Evolutionary conservation across 1,139 yeast genomes (phyloP), one percentile per base, ranked within the genome.

Genomic region (Scheffersomyces cryptocercus): DNA sequence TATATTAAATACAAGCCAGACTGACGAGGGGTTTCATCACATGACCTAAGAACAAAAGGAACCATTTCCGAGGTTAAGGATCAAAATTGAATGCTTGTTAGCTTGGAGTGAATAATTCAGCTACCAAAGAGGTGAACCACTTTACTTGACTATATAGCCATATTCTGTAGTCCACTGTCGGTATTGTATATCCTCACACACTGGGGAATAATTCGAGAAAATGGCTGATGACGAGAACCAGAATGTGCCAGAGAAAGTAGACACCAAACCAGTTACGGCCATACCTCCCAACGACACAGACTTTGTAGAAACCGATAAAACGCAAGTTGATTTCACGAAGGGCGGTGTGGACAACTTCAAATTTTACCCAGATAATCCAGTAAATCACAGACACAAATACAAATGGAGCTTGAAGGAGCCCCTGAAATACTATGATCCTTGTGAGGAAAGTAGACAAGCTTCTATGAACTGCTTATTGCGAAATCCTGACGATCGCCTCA

Each of bases 371-470:
- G 98, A 90, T 53, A 81, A 83, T 42, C 91, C 91, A 4, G 77
- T 82, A 12, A 77, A 77, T 46, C 77, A 81, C 47, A 67, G 78
- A 28, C 88, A 83, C 59, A 80, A 82, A 54, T 79, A 80, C 50
- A 69, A 77, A 45, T 84, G 84, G 72, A 64, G 77, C 4, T 67
- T 73, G 62, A 90, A 91, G 56, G 90, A 81, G 36, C 87, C 96
- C 2, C 84, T 96, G 5, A 82, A 85, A 62, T 93, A 77, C 62
- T 91, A 86, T 58, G 97, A 93, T 59, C 98, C 99, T 0, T 93
- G 99, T 64, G 87, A 85, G 44, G 91, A 89, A 59, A 85, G 95
- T 36, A 77, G 97, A 16, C 85, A 83, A 61, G 93, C 95, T 77
- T 87, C 96, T 30, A 71, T 90, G 55, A 81, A 79, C 52, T 93